Conservation (phyloP, 371 early-diverging fungal species). For the Rhizomucor miehei region DNA sequence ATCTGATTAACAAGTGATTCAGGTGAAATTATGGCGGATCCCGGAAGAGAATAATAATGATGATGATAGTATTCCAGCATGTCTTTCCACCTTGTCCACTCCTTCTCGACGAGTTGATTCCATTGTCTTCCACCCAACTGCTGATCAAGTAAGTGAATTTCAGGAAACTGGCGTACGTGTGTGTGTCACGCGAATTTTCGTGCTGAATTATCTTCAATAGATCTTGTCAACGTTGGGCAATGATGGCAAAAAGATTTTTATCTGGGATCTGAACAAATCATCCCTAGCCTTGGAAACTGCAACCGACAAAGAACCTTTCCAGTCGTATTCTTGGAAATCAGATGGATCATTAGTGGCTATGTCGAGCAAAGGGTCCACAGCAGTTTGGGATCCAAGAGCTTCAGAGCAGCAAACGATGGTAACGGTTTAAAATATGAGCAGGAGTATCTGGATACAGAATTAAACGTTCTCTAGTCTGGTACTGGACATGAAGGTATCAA, state of each 20-base stretch:
- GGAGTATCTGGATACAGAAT: conserved; percentile 5
- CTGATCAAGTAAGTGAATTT: conserved; percentile 38
- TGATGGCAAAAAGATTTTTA: conserved; percentile 54
- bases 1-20: background rate
- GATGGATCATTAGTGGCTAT: conserved; percentile 63
- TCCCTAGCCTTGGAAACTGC: conserved; percentile 6
- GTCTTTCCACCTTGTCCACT: conserved; percentile 14
- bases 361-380: conserved; percentile 50
- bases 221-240: conserved; percentile 31
- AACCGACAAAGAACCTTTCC: conserved; percentile 26
- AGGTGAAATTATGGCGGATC: conserved; percentile 42
- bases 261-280: conserved; percentile 64
- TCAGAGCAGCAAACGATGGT: background rate
- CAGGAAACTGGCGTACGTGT: too few species aligned
- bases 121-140: conserved; percentile 58
- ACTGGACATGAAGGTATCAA: conserved; percentile 63
- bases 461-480: conserved; percentile 28
- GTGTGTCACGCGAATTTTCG: too few species aligned
- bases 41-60: conserved; percentile 7
- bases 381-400: conserved; percentile 66
- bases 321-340: conserved; percentile 59
- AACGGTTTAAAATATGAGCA: too few species aligned
- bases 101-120: conserved; percentile 46
- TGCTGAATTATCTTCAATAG: conserved; percentile 5
- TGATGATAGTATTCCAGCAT: conserved; percentile 1